These are phyloP conservation scores for Escovopsis sp. DNA, from an alignment of 2,329 filamentous ascomycete species.

Conservation along the genomic window DNA sequence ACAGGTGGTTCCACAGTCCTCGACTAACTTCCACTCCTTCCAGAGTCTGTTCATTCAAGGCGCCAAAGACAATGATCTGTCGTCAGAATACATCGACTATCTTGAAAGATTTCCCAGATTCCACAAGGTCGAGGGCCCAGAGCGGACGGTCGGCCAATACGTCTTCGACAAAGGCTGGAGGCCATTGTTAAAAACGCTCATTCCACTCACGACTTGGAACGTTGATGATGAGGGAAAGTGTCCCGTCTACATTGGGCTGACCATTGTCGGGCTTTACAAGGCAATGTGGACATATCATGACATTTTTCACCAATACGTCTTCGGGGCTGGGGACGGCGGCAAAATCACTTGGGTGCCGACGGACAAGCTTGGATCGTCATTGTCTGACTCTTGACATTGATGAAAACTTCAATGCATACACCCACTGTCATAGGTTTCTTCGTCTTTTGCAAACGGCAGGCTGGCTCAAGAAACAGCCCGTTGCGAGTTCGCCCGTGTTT, in stretches of 20 bases:
- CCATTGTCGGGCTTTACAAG: constrained; percentile 4
- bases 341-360: background rate
- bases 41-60: constrained; percentile 1
- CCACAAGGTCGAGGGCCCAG: constrained; percentile 1
- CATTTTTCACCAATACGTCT: background rate
- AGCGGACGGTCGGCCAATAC: constrained; percentile 2
- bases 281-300: constrained; percentile 4
- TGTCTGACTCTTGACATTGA: background rate
- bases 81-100: constrained; percentile 1
- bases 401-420: too few relatives aligned
- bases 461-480: too few relatives aligned
- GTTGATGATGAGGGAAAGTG: constrained; percentile 4
- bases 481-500: too few relatives aligned
- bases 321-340: constrained; percentile 2
- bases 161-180: constrained; percentile 3
- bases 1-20: background rate
- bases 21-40: too few relatives aligned
- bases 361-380: too few relatives aligned
- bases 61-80: background rate
- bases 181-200: constrained; percentile 1
- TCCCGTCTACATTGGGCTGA: background rate
- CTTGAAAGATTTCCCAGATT: constrained; percentile 2
- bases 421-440: too few relatives aligned
- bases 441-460: too few relatives aligned
- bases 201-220: constrained; percentile 3